phyloP scores from a whole-genome alignment of 2,329 filamentous ascomycete species.

The Calonectria pauciramosa region DNA sequence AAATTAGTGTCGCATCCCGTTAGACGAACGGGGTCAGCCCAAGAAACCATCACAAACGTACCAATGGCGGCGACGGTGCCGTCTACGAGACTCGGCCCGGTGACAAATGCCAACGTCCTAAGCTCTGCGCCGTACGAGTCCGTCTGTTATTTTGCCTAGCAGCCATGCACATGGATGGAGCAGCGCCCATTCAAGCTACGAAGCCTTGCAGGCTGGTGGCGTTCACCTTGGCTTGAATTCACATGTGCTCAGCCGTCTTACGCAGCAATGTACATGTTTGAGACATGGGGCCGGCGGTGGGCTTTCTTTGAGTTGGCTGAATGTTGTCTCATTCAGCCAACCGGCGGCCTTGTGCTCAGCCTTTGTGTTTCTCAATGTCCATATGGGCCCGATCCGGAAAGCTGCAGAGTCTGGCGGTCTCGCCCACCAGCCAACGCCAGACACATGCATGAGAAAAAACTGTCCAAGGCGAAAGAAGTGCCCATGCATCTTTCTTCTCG shows the following conservation, averaged over 20 bases:
- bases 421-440: background rate
- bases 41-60: constrained; percentile 36
- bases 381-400: background rate
- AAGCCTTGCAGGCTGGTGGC: constrained; percentile 20
- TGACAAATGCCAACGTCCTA: constrained; percentile 35
- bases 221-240: background rate
- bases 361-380: constrained; percentile 2
- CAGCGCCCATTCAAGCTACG: background rate
- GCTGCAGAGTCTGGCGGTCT: constrained; percentile 7
- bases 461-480: background rate
- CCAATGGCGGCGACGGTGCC: constrained; percentile 31
- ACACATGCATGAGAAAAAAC: background rate
- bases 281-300: background rate
- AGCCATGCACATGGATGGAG: constrained; percentile 19
- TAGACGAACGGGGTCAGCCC: background rate
- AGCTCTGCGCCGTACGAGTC: constrained; percentile 14
- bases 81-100: constrained; percentile 27
- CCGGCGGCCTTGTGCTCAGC: background rate
- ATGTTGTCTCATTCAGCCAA: background rate
- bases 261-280: background rate
- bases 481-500: background rate
- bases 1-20: constrained; percentile 22
- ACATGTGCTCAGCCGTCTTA: background rate
- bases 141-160: constrained; percentile 17
- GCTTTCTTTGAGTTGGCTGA: background rate